phyloP scores from a whole-genome alignment of 2,329 filamentous ascomycete genomes.

The Colletotrichum sojae region DNA sequence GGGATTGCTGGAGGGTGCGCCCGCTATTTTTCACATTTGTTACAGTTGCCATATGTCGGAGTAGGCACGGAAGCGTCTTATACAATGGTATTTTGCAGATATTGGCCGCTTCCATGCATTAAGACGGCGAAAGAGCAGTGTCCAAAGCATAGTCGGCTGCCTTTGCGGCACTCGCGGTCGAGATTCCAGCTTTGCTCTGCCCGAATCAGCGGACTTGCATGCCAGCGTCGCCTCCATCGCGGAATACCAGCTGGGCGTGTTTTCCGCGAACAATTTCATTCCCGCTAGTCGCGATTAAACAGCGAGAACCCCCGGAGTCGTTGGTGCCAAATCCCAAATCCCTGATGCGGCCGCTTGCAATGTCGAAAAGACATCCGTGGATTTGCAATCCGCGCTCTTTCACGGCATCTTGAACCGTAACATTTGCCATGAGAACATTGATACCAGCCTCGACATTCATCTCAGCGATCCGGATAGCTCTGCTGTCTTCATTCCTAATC shows the following conservation, averaged over 20 bases:
- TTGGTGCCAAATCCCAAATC: conserved; percentile 63
- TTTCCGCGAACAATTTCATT: conserved; percentile 61
- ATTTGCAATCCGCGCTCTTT: conserved; percentile 78
- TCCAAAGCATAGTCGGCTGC: too few species aligned
- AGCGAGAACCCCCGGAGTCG: conserved; percentile 17
- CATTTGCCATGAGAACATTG: conserved; percentile 77
- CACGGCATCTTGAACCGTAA: conserved; percentile 78
- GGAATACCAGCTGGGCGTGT: conserved; percentile 67
- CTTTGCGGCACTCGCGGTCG: too few species aligned
- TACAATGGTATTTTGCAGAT: too few species aligned
- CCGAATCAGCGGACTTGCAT: conserved; percentile 49
- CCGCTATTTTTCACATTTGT: too few species aligned
- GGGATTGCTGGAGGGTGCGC: too few species aligned
- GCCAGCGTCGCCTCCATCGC: conserved; percentile 53
- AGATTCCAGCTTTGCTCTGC: too few species aligned
- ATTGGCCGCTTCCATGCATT: too few species aligned
- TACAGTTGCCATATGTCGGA: too few species aligned
- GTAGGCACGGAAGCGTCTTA: too few species aligned
- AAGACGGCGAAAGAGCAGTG: too few species aligned
- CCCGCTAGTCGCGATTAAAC: conserved; percentile 20
- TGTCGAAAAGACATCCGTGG: conserved; percentile 84
- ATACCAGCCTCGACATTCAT: conserved; percentile 82
- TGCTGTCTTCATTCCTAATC: conserved; percentile 67
- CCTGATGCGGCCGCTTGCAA: conserved; percentile 62
- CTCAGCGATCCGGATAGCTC: conserved; percentile 77